Evolutionary conservation across 768 basidiomycete species (phyloP), one percentile per base, ranked within the genome.

Genomic region (Hysterangium stoloniferum): DNA sequence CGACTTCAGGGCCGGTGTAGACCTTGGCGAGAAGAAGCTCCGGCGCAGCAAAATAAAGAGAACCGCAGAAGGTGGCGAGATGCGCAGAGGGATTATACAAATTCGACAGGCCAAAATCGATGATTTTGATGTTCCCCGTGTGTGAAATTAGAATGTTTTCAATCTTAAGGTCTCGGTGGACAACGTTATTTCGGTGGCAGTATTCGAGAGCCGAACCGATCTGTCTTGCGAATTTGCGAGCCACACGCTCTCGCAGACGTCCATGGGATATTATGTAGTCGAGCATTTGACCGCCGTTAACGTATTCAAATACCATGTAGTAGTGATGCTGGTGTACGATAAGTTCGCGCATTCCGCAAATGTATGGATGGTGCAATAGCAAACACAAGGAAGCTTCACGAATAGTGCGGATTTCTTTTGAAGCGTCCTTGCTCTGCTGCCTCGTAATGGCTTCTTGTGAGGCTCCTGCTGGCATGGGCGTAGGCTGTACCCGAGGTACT

Each of bases 181-280:
- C 95, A 61, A 98, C 94, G 58, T 83, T 96, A 66, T 98, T 99
- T 61, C 82, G 80, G 69, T 99, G 96, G 64, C 93, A 95, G 67
- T 99, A 98, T 63, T 95, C 88, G 20, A 99, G 73, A 1, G 96
- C 96, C 59, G 86, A 89, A 31, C 90, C 94, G 55, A 99, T 98
- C 68, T 99, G 96, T 27, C 96, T 71, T 4, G 96, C 93, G 68
- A 99, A 99, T 72, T 97, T 98, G 58, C 96, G 75, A 19, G 96
- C 96, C 34, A 93, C 91, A 50, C 95, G 80, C 68, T 98, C 96
- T 40, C 96, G 77, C 52, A 98, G 77, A 29, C 96, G 78, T 15
- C 96, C 96, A 61, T 99, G 96, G 60, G 88, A 88, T 70, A 99
- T 99, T 71, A 99, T 98, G 66, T 95, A 99, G 76, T 99, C 96